Conservation (phyloP, 768 basidiomycete genomes). For the Pulveroboletus frians region DNA sequence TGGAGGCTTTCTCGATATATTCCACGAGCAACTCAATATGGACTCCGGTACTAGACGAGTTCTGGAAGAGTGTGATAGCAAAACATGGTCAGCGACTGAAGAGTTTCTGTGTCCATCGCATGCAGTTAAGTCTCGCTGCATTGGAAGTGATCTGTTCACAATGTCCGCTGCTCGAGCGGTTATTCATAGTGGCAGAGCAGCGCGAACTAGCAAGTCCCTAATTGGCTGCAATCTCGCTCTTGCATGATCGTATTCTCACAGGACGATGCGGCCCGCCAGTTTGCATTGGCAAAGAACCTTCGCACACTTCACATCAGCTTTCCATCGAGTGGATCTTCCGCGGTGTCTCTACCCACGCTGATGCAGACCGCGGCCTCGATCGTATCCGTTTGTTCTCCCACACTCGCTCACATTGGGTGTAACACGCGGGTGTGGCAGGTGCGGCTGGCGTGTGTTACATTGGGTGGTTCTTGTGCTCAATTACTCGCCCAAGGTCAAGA, state of each 20-base stretch:
- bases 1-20: slow-evolving; percentile 62
- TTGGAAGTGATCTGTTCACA: slow-evolving; percentile 50
- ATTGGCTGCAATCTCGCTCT: neutral
- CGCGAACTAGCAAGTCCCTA: slow-evolving; percentile 38
- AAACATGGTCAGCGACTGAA: slow-evolving; percentile 48
- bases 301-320: slow-evolving; percentile 60
- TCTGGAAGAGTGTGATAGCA: slow-evolving; percentile 48
- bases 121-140: slow-evolving; percentile 47
- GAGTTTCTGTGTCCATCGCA: slow-evolving; percentile 60
- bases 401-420: slow-evolving; percentile 59
- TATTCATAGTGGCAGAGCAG: slow-evolving; percentile 57
- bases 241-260: slow-evolving; percentile 1
- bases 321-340: slow-evolving; percentile 24
- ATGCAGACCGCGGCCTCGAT: slow-evolving; percentile 40
- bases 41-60: slow-evolving; percentile 37
- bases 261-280: slow-evolving; percentile 24
- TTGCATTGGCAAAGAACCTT: slow-evolving; percentile 44
- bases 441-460: slow-evolving; percentile 10
- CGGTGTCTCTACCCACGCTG: slow-evolving; percentile 15
- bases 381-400: slow-evolving; percentile 44
- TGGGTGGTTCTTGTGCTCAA: neutral
- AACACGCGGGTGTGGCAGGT: slow-evolving; percentile 72
- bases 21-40: slow-evolving; percentile 40
- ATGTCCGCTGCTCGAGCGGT: slow-evolving; percentile 51
- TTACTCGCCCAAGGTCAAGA: slow-evolving; percentile 39